These are phyloP conservation scores for Lactifluus volemus DNA, from an alignment of 768 basidiomycete species.

Conservation along the genomic window DNA sequence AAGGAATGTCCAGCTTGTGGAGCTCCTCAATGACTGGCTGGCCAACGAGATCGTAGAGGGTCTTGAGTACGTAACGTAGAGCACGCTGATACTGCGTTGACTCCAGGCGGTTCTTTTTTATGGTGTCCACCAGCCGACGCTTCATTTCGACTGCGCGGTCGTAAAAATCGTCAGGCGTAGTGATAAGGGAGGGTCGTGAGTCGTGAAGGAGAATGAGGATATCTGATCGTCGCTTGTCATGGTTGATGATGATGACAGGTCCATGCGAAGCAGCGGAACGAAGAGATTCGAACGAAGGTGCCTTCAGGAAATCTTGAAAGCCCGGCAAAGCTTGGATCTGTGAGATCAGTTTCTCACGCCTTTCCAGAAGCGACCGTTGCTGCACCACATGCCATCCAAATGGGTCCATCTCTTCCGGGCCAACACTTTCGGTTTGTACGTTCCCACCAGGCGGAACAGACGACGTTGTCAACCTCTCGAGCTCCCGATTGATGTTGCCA, in stretches of 20 bases:
- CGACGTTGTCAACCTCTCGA: neutral
- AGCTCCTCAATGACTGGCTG: neutral
- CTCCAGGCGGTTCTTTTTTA: neutral
- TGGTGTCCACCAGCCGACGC: neutral
- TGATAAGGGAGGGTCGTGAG: conserved; percentile 44
- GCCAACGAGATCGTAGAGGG: conserved; percentile 4
- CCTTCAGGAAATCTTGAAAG: neutral
- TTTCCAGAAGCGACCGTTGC: neutral
- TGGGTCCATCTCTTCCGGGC: neutral
- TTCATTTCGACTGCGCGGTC: neutral
- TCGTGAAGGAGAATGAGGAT: conserved; percentile 20
- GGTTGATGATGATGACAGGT: neutral
- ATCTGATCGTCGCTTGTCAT: neutral
- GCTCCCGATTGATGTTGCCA: neutral
- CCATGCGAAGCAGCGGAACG: neutral
- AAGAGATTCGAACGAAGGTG: neutral
- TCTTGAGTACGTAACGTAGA: neutral
- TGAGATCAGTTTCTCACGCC: neutral
- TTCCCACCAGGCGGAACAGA: neutral
- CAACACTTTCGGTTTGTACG: neutral
- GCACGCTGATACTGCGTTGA: neutral
- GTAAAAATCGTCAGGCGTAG: neutral
- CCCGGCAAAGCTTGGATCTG: neutral
- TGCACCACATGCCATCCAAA: neutral
- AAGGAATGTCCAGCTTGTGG: neutral